Evolutionary conservation across 441 rosid species (phyloP).

Genomic region (Euphorbia corollata): DNA sequence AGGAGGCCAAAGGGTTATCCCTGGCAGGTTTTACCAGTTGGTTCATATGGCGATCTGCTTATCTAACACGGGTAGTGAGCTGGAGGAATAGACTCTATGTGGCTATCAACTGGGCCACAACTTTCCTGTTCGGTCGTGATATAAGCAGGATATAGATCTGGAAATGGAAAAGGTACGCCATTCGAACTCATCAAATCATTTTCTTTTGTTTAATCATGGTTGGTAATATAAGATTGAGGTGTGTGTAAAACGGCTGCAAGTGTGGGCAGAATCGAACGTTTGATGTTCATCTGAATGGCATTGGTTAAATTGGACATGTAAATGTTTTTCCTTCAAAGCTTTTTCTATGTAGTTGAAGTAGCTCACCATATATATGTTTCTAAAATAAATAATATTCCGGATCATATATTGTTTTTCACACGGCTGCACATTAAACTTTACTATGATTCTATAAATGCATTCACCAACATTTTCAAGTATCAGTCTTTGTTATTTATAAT

Average conservation of each 20-base stretch:
- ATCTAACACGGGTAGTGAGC: conserved; percentile 79
- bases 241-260: conserved; percentile 1
- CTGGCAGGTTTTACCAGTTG: conserved; percentile 73
- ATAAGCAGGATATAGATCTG: conserved; percentile 60
- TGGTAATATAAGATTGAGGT: background rate
- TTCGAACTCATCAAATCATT: background rate
- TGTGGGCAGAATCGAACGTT: background rate
- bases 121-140: conserved; percentile 80
- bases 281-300: background rate
- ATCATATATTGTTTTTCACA: background rate
- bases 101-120: conserved; percentile 82
- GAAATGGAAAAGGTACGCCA: conserved; percentile 2
- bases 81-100: conserved; percentile 93
- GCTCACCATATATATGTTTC: background rate
- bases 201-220: background rate
- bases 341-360: background rate
- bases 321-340: conserved; percentile 3
- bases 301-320: background rate
- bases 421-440: background rate
- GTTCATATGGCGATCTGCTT: conserved; percentile 94
- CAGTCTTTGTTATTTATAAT: too few species aligned
- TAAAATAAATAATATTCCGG: background rate
- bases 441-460: too few species aligned
- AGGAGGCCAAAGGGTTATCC: conserved; percentile 73
- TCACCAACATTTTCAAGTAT: too few species aligned